Evolutionary conservation across 441 rosid species (phyloP), one percentile per base, ranked within the genome.

Genomic region (Aquilaria agallochum): DNA sequence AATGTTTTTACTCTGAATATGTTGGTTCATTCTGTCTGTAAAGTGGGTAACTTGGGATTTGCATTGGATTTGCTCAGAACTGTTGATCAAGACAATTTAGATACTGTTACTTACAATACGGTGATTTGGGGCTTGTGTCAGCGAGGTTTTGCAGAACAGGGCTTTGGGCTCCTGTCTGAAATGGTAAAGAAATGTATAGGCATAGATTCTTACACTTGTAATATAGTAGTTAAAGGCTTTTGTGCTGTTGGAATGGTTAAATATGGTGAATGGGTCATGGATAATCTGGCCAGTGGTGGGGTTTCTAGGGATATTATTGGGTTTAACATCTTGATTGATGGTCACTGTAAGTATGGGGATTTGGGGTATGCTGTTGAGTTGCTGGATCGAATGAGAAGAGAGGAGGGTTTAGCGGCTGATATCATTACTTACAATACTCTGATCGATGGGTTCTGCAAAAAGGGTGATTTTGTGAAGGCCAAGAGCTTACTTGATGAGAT

Each of bases 61-160:
- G 84, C 92, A 2, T 53, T 85, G 62, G 81, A 77, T 69, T 73
- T 86, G 68, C 77, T 88, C 72, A 76, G 84, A 69, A 78, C 63
- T 59, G 82, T 72, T 61, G 78, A 65, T 56, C 74, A 71, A 54
- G 60, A 71, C 56, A 75, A 65, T 47, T 76, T 81, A 7, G 98
- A 86, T 77, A 73, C 73, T 27, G 96, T 85, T 60, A 81, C 86
- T 33, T 89, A 84, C 61, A 89, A 95, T 74, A 89, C 93, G 27
- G 83, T 83, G 62, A 80, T 81, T 67, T 83, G 90, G 90, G 98
- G 92, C 5, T 84, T 91, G 58, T 95, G 97, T 73, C 69, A 77
- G 56, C 83, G 68, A 68, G 86, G 89, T 58, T 75, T 88, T 57
- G 85, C 68, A 68, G 50, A 68, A 20, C 86, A 77, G 67, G 93